Percentiles rank a stretch among this genome's conserved stretches.
These are phyloP conservation scores for Mycena galericulata DNA, from an alignment of 768 basidiomycete species.

Conservation along the genomic window DNA sequence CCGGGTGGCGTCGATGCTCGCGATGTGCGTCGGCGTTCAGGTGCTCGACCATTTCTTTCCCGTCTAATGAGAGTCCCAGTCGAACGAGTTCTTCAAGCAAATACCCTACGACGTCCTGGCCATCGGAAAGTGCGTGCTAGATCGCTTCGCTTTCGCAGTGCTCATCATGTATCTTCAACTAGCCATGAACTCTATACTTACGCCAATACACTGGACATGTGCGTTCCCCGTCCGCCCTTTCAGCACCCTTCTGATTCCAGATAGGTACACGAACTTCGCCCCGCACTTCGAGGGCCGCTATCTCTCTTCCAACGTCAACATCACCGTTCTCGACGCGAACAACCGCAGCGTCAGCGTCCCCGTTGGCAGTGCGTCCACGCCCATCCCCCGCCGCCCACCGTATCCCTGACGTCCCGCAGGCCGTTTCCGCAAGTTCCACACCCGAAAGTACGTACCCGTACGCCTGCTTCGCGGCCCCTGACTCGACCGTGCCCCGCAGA, in stretches of 20 bases:
- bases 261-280: slow-evolving; percentile 73
- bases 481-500: slow-evolving; percentile 39
- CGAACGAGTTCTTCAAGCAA: slow-evolving; percentile 79
- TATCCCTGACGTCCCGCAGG: slow-evolving; percentile 29
- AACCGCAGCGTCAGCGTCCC: slow-evolving; percentile 51
- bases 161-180: neutral
- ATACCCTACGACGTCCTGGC: slow-evolving; percentile 87
- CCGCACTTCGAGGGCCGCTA: slow-evolving; percentile 78
- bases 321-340: slow-evolving; percentile 69
- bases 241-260: neutral
- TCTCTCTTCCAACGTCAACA: slow-evolving; percentile 88
- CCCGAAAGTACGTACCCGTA: slow-evolving; percentile 65
- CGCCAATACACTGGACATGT: slow-evolving; percentile 76
- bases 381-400: neutral
- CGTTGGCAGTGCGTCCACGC: slow-evolving; percentile 48
- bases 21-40: slow-evolving; percentile 62
- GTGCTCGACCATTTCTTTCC: neutral
- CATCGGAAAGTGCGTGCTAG: slow-evolving; percentile 79
- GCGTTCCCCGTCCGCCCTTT: slow-evolving; percentile 16
- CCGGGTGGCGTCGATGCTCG: slow-evolving; percentile 78
- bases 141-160: neutral
- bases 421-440: slow-evolving; percentile 81
- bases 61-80: slow-evolving; percentile 49
- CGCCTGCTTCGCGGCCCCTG: neutral
- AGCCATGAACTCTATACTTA: slow-evolving; percentile 90